Evolutionary conservation across 2,329 filamentous ascomycete species (phyloP).

Genomic region (Penicillium sp.): DNA sequence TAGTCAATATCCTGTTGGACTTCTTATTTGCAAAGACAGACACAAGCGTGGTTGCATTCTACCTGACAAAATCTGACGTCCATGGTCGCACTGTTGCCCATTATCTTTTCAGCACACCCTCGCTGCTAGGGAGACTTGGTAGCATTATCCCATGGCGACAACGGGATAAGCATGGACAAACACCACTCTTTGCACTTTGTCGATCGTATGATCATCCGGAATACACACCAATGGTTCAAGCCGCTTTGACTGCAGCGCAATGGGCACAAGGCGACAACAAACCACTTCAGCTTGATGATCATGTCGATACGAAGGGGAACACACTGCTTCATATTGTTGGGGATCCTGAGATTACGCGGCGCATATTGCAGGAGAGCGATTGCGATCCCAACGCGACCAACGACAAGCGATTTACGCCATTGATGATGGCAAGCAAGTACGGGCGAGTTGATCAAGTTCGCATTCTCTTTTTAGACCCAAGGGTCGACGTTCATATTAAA

Average conservation of each 20-base stretch:
- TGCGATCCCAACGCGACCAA: slow-evolving; percentile 96
- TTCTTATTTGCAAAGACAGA: slow-evolving; percentile 62
- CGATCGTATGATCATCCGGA: slow-evolving; percentile 90
- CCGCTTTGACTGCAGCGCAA: slow-evolving; percentile 72
- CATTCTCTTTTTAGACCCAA: slow-evolving; percentile 78
- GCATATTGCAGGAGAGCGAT: slow-evolving; percentile 79
- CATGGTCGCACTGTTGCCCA: slow-evolving; percentile 90
- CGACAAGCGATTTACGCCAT: slow-evolving; percentile 87
- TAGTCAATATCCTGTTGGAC: slow-evolving; percentile 72
- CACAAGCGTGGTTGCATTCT: slow-evolving; percentile 59
- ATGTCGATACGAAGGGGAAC: slow-evolving; percentile 89
- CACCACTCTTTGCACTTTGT: slow-evolving; percentile 92
- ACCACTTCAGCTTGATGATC: slow-evolving; percentile 85
- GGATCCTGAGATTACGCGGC: slow-evolving; percentile 71
- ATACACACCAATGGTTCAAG: slow-evolving; percentile 83
- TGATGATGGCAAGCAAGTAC: slow-evolving; percentile 99
- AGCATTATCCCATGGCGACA: slow-evolving; percentile 80
- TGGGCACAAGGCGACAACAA: slow-evolving; percentile 71
- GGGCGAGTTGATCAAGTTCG: slow-evolving; percentile 91
- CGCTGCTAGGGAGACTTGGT: slow-evolving; percentile 74
- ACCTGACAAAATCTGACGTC: slow-evolving; percentile 73
- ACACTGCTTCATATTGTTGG: slow-evolving; percentile 95
- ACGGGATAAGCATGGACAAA: slow-evolving; percentile 94
- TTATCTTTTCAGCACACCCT: slow-evolving; percentile 89
- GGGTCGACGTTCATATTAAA: slow-evolving; percentile 80